These are phyloP conservation scores for Scheffersomyces stambukii DNA, from an alignment of 1,139 yeast genomes.

Conservation along the genomic window DNA sequence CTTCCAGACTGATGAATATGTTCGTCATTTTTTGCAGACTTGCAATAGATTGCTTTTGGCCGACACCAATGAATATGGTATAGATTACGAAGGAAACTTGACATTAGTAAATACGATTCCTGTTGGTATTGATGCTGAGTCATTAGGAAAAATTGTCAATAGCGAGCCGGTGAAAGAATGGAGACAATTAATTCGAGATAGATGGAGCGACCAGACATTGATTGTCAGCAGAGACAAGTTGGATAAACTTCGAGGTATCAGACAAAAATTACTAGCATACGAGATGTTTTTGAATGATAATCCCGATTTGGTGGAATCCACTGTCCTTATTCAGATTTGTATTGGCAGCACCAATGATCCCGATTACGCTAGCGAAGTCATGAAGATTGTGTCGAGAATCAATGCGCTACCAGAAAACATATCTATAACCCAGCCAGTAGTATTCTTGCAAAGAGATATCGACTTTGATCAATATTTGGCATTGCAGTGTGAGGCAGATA, in stretches of 20 bases:
- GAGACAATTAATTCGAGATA: conserved; percentile 66
- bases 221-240: conserved; percentile 87
- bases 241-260: conserved; percentile 83
- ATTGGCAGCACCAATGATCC: conserved; percentile 48
- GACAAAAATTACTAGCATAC: conserved; percentile 83
- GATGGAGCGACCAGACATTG: conserved; percentile 70
- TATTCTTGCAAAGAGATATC: conserved; percentile 80
- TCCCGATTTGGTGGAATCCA: conserved; percentile 65
- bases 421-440: conserved; percentile 80
- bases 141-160: conserved; percentile 45
- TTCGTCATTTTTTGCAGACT: conserved; percentile 89
- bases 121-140: conserved; percentile 80
- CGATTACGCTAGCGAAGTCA: conserved; percentile 66
- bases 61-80: conserved; percentile 74
- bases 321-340: conserved; percentile 82
- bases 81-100: conserved; percentile 62
- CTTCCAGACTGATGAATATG: conserved; percentile 90
- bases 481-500: conserved; percentile 77
- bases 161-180: conserved; percentile 60
- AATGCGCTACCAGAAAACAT: conserved; percentile 72
- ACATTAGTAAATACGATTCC: conserved; percentile 69
- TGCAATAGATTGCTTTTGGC: conserved; percentile 80
- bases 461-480: conserved; percentile 89
- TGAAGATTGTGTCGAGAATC: conserved; percentile 78
- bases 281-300: conserved; percentile 68